Conservation (phyloP, 305 asterid species). For the Euphrasia arctica region DNA sequence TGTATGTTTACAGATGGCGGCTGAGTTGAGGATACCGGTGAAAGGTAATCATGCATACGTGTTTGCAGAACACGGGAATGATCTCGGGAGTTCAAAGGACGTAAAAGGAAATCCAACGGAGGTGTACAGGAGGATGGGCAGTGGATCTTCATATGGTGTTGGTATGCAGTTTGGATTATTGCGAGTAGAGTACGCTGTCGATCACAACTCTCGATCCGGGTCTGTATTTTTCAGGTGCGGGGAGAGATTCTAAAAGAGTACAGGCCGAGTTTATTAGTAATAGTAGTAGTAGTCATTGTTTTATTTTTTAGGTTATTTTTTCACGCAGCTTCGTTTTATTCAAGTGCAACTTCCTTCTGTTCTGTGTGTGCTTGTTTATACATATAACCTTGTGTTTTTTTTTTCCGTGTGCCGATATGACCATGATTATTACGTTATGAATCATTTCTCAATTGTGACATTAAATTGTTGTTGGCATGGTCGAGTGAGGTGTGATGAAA, state of each 20-base stretch:
- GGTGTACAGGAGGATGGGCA: constrained; percentile 90
- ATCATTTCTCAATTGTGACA: too few species aligned
- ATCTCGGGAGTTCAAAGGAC: constrained; percentile 89
- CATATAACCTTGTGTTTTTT: too few species aligned
- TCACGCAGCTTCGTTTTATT: too few species aligned
- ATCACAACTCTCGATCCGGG: constrained; percentile 83
- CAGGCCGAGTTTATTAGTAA: not conserved
- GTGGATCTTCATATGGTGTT: constrained; percentile 90
- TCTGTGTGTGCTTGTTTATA: too few species aligned
- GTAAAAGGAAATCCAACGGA: constrained; percentile 97
- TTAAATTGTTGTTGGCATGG: too few species aligned
- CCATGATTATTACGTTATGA: too few species aligned
- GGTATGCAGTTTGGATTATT: constrained; percentile 89
- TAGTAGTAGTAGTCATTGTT: too few species aligned
- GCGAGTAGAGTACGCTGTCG: constrained; percentile 93
- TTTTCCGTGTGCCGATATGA: too few species aligned
- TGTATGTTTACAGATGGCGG: constrained; percentile 59
- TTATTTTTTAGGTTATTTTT: too few species aligned
- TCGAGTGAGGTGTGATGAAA: too few species aligned
- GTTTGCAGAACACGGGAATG: constrained; percentile 97
- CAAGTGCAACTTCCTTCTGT: too few species aligned
- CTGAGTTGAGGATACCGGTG: constrained; percentile 87
- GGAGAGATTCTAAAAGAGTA: constrained; percentile 53
- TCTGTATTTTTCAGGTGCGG: constrained; percentile 73
- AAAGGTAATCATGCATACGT: constrained; percentile 84